Evolutionary conservation across 192 early-diverging fungal genomes (phyloP), one percentile per base, ranked within the genome.

Genomic region (Coemansia sp.): DNA sequence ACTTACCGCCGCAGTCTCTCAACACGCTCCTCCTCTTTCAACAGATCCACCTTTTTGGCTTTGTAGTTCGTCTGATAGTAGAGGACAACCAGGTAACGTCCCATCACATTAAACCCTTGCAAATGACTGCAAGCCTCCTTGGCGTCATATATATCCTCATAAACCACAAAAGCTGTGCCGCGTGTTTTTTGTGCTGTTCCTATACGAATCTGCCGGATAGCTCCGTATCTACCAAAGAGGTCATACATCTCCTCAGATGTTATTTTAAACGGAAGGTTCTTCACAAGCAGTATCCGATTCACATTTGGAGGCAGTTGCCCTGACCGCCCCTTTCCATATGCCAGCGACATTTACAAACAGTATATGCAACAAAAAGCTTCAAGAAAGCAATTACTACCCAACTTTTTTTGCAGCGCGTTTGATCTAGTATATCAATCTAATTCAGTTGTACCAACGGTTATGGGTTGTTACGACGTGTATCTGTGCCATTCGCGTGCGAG

Each of bases 91-190:
- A 98, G 67, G 66, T 99, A 99, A 64, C 97, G 82, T 0, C 93
- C 92, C 83, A 93, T 87, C 31, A 99, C 90, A 69, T 99, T 99
- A 77, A 95, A 99, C 47, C 97, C 97, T 50, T 89, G 89, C 18
- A 99, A 69, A 71, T 97, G 95, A 57, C 97, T 94, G 70, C 94
- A 96, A 0, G 97, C 97, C 18, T 90, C 89, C 76, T 99, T 99
- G 27, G 95, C 94, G 63, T 99, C 97, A 68, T 92, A 94, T 7
- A 98, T 96, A 64, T 98, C 97, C 66, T 98, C 96, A 64, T 96
- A 98, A 1, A 98, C 90, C 21, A 98, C 97, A 81, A 92, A 98
- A 14, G 95, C 97, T 16, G 95, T 95, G 49, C 97, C 97, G 53
- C 86, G 85, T 6, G 97, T 97, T 64, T 96, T 94, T 28, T 81